Evolutionary conservation across 371 early-diverging fungal genomes (phyloP).

Genomic region (Mucor plumbeus): DNA sequence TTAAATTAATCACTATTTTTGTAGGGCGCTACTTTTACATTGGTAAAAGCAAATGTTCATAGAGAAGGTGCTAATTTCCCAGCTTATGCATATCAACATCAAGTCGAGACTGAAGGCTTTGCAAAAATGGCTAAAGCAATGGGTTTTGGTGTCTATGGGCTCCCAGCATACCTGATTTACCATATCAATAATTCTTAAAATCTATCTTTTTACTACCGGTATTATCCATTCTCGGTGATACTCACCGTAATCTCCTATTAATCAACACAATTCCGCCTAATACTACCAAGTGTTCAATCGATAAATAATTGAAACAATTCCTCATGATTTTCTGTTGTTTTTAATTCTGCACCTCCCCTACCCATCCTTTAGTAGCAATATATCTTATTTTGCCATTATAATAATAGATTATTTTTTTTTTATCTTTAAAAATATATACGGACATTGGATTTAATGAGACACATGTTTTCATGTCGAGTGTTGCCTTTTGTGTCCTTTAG

Average conservation of each 20-base stretch:
- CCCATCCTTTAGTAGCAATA: background rate
- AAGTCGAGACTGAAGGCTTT: constrained; percentile 81
- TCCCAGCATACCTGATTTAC: constrained; percentile 54
- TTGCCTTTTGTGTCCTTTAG: constrained; percentile 2
- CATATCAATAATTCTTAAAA: constrained; percentile 36
- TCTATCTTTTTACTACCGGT: background rate
- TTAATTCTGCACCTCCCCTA: background rate
- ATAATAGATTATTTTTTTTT: background rate
- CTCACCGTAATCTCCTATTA: background rate
- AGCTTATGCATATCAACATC: constrained; percentile 64
- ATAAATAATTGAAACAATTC: background rate
- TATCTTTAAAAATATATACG: background rate
- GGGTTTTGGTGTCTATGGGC: constrained; percentile 54
- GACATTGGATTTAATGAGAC: background rate
- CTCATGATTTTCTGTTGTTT: background rate
- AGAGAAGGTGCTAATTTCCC: constrained; percentile 74
- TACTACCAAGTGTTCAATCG: background rate
- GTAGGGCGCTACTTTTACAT: constrained; percentile 49
- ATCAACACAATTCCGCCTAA: constrained; percentile 1
- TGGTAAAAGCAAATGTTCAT: constrained; percentile 71
- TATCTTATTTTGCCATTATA: background rate
- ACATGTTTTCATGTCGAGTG: background rate
- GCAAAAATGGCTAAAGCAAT: constrained; percentile 74
- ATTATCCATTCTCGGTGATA: background rate
- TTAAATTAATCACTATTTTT: background rate